Percentiles rank a stretch among this genome's conserved stretches.
phyloP scores from a whole-genome alignment of 306 rosid species.

The Cotoneaster glaucophyllus region DNA sequence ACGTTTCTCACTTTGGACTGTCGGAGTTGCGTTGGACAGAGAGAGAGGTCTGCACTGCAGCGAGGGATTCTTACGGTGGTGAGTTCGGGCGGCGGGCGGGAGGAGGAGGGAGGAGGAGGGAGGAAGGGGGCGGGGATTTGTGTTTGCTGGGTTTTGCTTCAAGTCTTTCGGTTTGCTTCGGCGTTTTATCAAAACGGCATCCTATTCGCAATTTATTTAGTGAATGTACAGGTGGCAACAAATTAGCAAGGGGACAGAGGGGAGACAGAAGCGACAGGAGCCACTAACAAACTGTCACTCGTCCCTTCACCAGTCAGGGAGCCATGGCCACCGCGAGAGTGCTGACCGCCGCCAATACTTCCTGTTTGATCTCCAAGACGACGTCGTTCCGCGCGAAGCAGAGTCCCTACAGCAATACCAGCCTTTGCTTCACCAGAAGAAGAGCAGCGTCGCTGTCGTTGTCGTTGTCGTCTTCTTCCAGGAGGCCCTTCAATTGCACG shows the following conservation, averaged over 20 bases:
- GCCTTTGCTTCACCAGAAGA: slow-evolving; percentile 30
- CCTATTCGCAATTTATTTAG: background rate
- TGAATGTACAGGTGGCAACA: background rate
- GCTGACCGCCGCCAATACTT: slow-evolving; percentile 42
- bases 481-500: slow-evolving; percentile 51
- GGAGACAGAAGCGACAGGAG: background rate
- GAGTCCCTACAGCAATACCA: slow-evolving; percentile 8
- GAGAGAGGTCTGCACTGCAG: background rate
- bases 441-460: slow-evolving; percentile 6
- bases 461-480: slow-evolving; percentile 18
- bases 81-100: background rate
- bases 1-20: background rate
- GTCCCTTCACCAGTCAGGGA: background rate
- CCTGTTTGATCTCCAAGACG: slow-evolving; percentile 36
- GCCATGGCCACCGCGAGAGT: slow-evolving; percentile 86
- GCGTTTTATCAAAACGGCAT: no score
- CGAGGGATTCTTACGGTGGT: background rate
- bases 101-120: no score
- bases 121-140: background rate
- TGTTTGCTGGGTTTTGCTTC: background rate
- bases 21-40: background rate
- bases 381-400: slow-evolving; percentile 25
- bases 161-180: no score
- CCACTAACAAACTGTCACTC: background rate
- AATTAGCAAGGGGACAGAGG: background rate